Percentiles rank a stretch among this genome's conserved stretches.
phyloP scores from a whole-genome alignment of 768 basidiomycete species.

The Asterophora lycoperdoides region DNA sequence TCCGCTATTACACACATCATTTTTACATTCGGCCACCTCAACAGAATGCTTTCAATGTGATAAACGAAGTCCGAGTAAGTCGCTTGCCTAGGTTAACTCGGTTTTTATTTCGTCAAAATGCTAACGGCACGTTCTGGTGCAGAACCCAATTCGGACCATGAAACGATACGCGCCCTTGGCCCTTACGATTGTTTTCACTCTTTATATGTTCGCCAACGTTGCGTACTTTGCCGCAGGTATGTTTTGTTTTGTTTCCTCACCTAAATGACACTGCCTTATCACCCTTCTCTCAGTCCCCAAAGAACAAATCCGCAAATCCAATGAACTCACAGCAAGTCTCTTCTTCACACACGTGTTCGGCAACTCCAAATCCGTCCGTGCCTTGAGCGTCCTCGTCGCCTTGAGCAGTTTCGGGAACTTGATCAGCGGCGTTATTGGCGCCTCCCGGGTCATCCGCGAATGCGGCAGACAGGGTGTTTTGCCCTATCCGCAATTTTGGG shows the following conservation, averaged over 20 bases:
- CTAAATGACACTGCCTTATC: too few species aligned
- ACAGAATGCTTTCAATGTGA: too few species aligned
- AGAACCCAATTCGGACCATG: too few species aligned
- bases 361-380: conserved; percentile 28
- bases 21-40: neutral
- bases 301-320: conserved; percentile 38
- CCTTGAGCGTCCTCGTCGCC: conserved; percentile 35
- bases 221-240: too few species aligned
- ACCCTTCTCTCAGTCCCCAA: conserved; percentile 34
- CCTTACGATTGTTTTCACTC: too few species aligned
- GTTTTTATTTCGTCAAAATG: too few species aligned
- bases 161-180: too few species aligned
- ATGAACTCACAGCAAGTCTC: conserved; percentile 43
- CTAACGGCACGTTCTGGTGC: too few species aligned
- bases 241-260: neutral
- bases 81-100: too few species aligned
- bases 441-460: conserved; percentile 43
- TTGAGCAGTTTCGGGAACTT: conserved; percentile 40
- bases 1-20: neutral
- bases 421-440: conserved; percentile 21
- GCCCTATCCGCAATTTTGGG: conserved; percentile 46
- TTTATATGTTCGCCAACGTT: too few species aligned
- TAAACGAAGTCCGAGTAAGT: too few species aligned
- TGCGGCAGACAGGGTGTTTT: too few species aligned
- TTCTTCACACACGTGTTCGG: conserved; percentile 53